These are phyloP conservation scores for Hippophae rhamnoides DNA, from an alignment of 306 rosid genomes.

Conservation along the genomic window DNA sequence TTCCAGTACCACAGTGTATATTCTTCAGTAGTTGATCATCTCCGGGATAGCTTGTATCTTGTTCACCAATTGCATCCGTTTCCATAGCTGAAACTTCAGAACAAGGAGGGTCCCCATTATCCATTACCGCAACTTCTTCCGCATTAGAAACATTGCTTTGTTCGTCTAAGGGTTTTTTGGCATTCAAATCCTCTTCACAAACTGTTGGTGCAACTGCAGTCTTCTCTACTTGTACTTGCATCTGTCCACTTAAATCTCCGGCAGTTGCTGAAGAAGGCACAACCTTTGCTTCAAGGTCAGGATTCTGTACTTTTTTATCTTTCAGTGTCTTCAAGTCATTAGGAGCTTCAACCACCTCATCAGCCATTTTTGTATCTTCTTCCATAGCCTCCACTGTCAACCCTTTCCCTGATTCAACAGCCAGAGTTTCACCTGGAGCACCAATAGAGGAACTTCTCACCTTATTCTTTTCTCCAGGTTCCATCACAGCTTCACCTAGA, in stretches of 20 bases:
- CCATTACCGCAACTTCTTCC: constrained; percentile 18
- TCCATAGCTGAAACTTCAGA: constrained; percentile 15
- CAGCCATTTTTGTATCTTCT: constrained; percentile 16
- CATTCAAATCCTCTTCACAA: constrained; percentile 7
- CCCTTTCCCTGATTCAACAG: constrained; percentile 3
- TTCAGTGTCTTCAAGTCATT: constrained; percentile 19
- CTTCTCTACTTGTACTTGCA: constrained; percentile 12
- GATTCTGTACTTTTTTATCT: constrained; percentile 16
- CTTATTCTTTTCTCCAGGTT: constrained; percentile 22
- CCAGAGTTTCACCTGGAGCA: constrained; percentile 10
- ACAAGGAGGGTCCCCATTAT: constrained; percentile 6
- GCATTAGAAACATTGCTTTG: constrained; percentile 16
- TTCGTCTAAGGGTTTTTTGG: constrained; percentile 21
- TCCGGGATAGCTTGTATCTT: too few species aligned
- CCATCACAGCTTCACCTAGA: constrained; percentile 11
- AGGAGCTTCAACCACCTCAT: constrained; percentile 15
- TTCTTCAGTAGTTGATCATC: too few species aligned
- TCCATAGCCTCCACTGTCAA: constrained; percentile 21
- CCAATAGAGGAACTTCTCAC: constrained; percentile 22
- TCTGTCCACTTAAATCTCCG: constrained; percentile 9
- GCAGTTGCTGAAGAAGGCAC: background rate
- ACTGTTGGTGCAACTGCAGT: background rate
- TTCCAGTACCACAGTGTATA: too few species aligned
- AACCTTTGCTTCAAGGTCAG: constrained; percentile 11
- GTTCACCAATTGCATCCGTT: constrained; percentile 7